Base-by-base conservation (phyloP, 176 grass and related monocot genomes). In the Oropetium thomaeum region DNA sequence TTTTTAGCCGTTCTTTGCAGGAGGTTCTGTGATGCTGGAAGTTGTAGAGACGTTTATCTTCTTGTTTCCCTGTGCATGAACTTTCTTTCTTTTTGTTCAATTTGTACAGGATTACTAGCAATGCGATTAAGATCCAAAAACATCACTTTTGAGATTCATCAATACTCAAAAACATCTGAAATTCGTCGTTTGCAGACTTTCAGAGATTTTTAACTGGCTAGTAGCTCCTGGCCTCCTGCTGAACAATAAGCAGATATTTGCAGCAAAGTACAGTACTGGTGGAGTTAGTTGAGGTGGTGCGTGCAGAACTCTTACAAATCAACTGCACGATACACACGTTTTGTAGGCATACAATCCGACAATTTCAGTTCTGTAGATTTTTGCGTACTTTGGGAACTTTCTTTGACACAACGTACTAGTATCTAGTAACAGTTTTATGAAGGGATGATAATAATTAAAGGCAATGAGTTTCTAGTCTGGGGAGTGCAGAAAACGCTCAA, bases 61-160 rank as follows among this genome's bases (percentile, higher is more conserved):
- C 23, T 35, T 64, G 40, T 52, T 81, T 37, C 67, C 67, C 33
- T 65, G 63, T 69, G 76, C 58, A 33, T 57, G n/a, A 61, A 17
- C 30, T 4, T 26, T 41, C 29, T 20, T 17, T 2, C 8, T 10
- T n/a, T 7, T 25, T 54, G 17, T 13, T 38, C 40, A 62, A 17
- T 26, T 16, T 30, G 28, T 10, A 58, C 5, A 26, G 39, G 45
- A 17, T 7, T 41, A 42, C 12, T 67, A 26, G 25, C 62, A 34
- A 73, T 20, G 25, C 65, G 47, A 65, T 41, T 54, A 37, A 74
- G 15, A 38, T 49, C 54, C 10, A 14, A 31, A 7, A 62, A 49
- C 40, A 52, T 51, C 22, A 37, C 30, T 37, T 12, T 73, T 35
- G 22, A 52, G 49, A 22, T 52, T 22, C 49, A 52, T 52, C 49